Conservation (phyloP, 2,329 filamentous ascomycete genomes). For the Lachnellula suecica region DNA sequence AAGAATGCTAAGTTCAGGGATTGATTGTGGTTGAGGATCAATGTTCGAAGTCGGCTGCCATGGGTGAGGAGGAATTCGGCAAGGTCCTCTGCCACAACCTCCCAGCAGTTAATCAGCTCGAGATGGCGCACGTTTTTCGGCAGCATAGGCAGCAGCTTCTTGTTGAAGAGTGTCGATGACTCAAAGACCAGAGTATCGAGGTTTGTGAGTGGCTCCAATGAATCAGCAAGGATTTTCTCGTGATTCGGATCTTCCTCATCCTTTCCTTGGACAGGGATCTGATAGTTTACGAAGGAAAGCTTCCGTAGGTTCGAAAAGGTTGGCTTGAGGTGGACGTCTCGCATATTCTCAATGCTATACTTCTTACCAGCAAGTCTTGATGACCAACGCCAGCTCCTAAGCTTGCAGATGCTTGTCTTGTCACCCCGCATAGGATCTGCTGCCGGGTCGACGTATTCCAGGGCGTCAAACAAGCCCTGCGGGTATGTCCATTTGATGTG, state of each 20-base stretch:
- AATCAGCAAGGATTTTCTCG: constrained; percentile 39
- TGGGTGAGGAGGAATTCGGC: constrained; percentile 63
- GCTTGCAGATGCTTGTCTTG: constrained; percentile 30
- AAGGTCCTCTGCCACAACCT: constrained; percentile 67
- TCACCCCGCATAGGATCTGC: constrained; percentile 25
- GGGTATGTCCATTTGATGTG: constrained; percentile 70
- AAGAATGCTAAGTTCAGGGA: constrained; percentile 76
- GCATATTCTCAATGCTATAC: constrained; percentile 48
- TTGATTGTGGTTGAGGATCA: constrained; percentile 77
- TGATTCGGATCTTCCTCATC: constrained; percentile 37
- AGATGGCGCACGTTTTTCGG: constrained; percentile 66
- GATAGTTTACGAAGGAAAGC: constrained; percentile 63
- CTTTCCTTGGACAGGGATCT: constrained; percentile 46
- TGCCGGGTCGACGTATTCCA: constrained; percentile 55
- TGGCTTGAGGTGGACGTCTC: constrained; percentile 50
- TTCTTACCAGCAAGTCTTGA: constrained; percentile 48
- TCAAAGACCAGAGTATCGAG: constrained; percentile 72
- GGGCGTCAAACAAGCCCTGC: constrained; percentile 59
- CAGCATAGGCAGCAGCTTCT: constrained; percentile 65
- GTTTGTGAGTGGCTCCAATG: constrained; percentile 54
- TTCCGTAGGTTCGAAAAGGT: constrained; percentile 57
- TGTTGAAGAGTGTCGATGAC: constrained; percentile 70
- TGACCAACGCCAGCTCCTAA: constrained; percentile 63
- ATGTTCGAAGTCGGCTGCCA: constrained; percentile 63
- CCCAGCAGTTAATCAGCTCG: constrained; percentile 76